Conservation (phyloP, 2,329 filamentous ascomycete species). For the Mycosphaerella arachidis region DNA sequence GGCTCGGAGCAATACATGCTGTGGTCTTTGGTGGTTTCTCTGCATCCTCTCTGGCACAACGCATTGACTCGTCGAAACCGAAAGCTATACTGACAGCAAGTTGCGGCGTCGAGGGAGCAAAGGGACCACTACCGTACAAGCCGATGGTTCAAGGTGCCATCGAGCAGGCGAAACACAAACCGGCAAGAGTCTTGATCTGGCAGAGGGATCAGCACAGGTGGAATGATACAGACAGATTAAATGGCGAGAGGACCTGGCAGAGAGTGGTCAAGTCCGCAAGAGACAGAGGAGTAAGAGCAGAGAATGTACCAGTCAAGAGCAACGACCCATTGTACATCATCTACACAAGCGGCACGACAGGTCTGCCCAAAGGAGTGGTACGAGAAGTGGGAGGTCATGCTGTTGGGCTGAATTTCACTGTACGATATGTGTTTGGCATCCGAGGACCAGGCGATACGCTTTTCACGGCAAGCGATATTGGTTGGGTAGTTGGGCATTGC, state of each 20-base stretch:
- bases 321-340: constrained; percentile 84
- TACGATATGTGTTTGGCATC: constrained; percentile 77
- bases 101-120: constrained; percentile 83
- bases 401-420: constrained; percentile 76
- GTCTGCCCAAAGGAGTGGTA: constrained; percentile 71
- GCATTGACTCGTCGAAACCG: constrained; percentile 78
- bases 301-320: constrained; percentile 71
- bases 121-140: constrained; percentile 73
- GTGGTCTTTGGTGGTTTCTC: constrained; percentile 95
- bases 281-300: constrained; percentile 63
- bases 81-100: constrained; percentile 79
- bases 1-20: constrained; percentile 81
- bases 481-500: constrained; percentile 82
- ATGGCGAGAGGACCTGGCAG: constrained; percentile 76
- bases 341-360: constrained; percentile 63
- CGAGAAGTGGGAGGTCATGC: constrained; percentile 82
- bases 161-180: constrained; percentile 63
- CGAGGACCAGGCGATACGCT: constrained; percentile 79
- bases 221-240: constrained; percentile 62
- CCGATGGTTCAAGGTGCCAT: constrained; percentile 73
- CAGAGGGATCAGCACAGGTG: constrained; percentile 73
- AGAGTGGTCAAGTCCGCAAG: constrained; percentile 66
- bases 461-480: constrained; percentile 79
- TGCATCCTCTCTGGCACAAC: constrained; percentile 72
- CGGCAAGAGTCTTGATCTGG: constrained; percentile 71